Evolutionary conservation across 2,329 filamentous ascomycete species (phyloP).

Genomic region (Ceratocystis destructans): DNA sequence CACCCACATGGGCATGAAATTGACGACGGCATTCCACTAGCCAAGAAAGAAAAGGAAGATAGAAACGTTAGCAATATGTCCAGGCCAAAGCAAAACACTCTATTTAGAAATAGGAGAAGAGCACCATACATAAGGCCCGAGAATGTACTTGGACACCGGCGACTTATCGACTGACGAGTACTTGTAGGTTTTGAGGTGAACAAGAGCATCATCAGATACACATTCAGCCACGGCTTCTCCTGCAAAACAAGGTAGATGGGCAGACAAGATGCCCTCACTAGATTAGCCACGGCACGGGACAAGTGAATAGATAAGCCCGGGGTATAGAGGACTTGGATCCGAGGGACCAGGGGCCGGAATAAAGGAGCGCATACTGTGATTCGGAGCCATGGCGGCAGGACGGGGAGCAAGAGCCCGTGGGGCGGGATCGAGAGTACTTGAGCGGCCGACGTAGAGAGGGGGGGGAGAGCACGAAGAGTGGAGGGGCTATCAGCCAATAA

Average conservation of each 20-base stretch:
- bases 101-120: no score
- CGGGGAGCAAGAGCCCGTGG: neutral
- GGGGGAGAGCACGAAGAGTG: neutral
- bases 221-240: constrained; percentile 50
- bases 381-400: constrained; percentile 17
- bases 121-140: constrained; percentile 76
- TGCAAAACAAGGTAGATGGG: constrained; percentile 19
- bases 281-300: neutral
- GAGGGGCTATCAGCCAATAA: neutral
- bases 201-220: constrained; percentile 78
- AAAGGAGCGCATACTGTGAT: constrained; percentile 16
- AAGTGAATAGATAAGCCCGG: neutral
- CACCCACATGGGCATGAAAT: constrained; percentile 85
- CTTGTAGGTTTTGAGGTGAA: constrained; percentile 89
- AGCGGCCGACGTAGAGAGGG: neutral
- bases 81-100: neutral
- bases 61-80: neutral
- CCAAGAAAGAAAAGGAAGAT: neutral
- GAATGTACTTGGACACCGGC: constrained; percentile 79
- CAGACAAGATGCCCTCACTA: constrained; percentile 3
- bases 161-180: constrained; percentile 97
- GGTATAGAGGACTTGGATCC: neutral
- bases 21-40: constrained; percentile 94
- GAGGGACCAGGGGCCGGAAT: neutral
- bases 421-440: neutral